Evolutionary conservation across 805 yeast species (phyloP).

Genomic region (Wickerhamomyces sydowiorum): DNA sequence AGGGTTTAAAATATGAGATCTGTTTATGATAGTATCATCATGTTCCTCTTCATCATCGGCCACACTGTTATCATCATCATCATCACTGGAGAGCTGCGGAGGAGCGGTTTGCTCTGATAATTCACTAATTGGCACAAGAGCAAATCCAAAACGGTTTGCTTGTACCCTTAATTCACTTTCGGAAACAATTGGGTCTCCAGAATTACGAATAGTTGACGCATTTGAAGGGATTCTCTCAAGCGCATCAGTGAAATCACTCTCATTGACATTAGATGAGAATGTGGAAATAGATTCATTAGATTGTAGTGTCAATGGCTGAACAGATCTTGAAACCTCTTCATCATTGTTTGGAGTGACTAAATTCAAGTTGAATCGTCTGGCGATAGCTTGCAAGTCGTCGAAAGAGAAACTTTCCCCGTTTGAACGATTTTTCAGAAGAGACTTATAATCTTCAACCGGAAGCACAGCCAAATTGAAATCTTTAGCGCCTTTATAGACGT

Average conservation of each 20-base stretch:
- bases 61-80: conserved; percentile 1
- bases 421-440: conserved; percentile 25
- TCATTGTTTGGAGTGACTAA: conserved; percentile 25
- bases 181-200: conserved; percentile 2
- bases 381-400: conserved; percentile 27
- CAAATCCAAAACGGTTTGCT: conserved; percentile 15
- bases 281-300: conserved; percentile 19
- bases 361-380: conserved; percentile 28
- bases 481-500: conserved; percentile 31
- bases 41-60: conserved; percentile 12
- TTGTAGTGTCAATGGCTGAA: conserved; percentile 3
- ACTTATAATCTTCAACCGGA: conserved; percentile 37
- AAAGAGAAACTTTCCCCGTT: conserved; percentile 18
- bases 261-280: conserved; percentile 18
- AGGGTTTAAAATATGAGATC: neutral
- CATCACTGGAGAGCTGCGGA: conserved; percentile 2
- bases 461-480: conserved; percentile 37
- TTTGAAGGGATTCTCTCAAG: conserved; percentile 19
- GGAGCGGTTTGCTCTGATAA: neutral
- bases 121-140: conserved; percentile 7
- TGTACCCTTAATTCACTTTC: conserved; percentile 15
- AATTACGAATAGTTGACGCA: conserved; percentile 17
- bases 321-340: conserved; percentile 3
- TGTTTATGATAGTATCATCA: conserved; percentile 10
- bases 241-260: conserved; percentile 26